A percentile compares a stretch with the other conserved stretches of the same genome.
Conservation (phyloP, 2,329 filamentous ascomycete species). For the Samsoniella hepiali region DNA sequence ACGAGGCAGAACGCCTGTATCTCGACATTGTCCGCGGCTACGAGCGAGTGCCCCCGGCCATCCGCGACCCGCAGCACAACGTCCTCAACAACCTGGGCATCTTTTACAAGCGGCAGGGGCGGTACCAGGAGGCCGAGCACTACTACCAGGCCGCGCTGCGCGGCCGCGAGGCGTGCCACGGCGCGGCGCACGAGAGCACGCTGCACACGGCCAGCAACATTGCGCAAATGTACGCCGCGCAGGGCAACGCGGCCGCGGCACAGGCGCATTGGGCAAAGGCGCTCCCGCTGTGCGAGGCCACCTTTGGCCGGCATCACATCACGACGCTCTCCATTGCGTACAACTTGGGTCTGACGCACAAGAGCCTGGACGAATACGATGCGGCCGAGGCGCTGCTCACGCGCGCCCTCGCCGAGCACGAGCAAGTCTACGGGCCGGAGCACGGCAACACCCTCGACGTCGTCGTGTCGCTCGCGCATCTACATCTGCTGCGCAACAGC, state of each 20-base stretch:
- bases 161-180: neutral
- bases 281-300: slow-evolving; percentile 1
- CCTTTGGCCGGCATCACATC: neutral
- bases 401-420: neutral
- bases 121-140: neutral
- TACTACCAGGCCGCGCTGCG: slow-evolving; percentile 6
- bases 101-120: neutral
- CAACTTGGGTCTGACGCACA: slow-evolving; percentile 13
- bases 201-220: slow-evolving; percentile 5
- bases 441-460: neutral
- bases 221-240: slow-evolving; percentile 5
- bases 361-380: neutral
- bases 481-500: neutral
- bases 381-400: neutral
- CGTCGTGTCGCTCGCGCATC: neutral
- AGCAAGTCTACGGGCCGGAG: neutral
- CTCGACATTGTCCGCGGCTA: neutral
- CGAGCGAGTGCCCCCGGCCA: neutral
- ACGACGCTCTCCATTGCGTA: slow-evolving; percentile 1
- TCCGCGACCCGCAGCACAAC: neutral
- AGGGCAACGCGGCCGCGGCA: neutral
- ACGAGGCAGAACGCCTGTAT: neutral
- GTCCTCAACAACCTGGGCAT: slow-evolving; percentile 10
- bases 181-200: neutral
- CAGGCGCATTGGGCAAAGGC: neutral